Percentiles rank a stretch among this genome's conserved stretches.
These are phyloP conservation scores for Ogataea hybrid DNA, from an alignment of 1,139 yeast genomes.

Conservation along the genomic window DNA sequence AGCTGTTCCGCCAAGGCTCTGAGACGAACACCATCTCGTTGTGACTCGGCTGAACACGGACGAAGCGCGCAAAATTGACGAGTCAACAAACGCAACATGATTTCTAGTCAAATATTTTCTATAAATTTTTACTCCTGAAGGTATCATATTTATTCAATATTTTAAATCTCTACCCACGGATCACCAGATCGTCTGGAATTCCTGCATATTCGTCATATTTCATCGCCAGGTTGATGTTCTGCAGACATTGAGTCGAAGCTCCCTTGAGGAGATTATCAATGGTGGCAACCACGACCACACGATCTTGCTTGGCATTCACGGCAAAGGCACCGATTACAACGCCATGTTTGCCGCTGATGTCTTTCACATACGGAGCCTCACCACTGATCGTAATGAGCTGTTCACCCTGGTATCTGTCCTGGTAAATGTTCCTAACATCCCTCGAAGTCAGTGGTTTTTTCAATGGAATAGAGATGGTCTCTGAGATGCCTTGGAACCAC, in stretches of 20 bases:
- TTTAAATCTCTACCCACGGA: constrained; percentile 39
- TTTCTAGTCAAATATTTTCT: constrained; percentile 1
- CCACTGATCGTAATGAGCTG: constrained; percentile 80
- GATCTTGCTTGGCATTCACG: constrained; percentile 79
- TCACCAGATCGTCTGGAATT: constrained; percentile 64
- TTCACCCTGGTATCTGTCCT: constrained; percentile 87
- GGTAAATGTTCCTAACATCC: constrained; percentile 81
- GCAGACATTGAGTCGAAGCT: constrained; percentile 97
- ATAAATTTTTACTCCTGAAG: not conserved
- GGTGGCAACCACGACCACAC: constrained; percentile 93
- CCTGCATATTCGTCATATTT: constrained; percentile 95
- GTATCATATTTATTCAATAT: not conserved
- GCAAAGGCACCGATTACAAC: constrained; percentile 95
- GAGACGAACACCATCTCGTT: not conserved
- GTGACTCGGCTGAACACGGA: not conserved
- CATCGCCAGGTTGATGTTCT: constrained; percentile 85
- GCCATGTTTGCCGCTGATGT: constrained; percentile 91
- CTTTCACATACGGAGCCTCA: constrained; percentile 89
- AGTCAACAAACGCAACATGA: not conserved
- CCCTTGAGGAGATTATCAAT: constrained; percentile 96
- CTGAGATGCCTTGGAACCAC: constrained; percentile 98
- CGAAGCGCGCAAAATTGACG: not conserved
- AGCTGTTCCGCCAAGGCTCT: constrained; percentile 17
- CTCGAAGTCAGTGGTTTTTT: constrained; percentile 71
- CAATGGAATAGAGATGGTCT: constrained; percentile 88